Evolutionary conservation across 306 rosid genomes (phyloP), one percentile per base, ranked within the genome.

Genomic region (Prunus fruticosa): DNA sequence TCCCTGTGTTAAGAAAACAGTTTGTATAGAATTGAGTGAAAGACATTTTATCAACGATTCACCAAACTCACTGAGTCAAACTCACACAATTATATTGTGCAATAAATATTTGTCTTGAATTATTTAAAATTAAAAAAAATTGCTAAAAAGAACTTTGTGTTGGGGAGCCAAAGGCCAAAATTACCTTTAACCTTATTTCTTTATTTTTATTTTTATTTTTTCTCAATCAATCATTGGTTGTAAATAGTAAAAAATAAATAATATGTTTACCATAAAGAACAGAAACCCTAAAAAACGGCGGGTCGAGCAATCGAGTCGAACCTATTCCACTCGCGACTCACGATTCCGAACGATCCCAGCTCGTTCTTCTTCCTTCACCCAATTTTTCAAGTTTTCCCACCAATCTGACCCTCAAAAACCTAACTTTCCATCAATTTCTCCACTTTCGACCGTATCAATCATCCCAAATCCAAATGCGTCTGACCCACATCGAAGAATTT

Each of bases 281-380:
- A 71, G 34, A 83, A 77, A 73, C 43, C 80, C 77, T 76, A 80
- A 54, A 85, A 85, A 83, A n/a, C 89, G 83, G 82, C 91, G 93
- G 91, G 96, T 78, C 62, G 77, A 63, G 72, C 64, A 51, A 64
- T 82, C 88, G 91, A 90, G 96, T 90, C 82, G 88, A 80, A 83
- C 80, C 72, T 51, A 82, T 80, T 41, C 81, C 86, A 86, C 86
- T 80, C 90, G 83, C 79, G 84, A 90, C 87, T 90, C 90, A 69
- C 89, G 83, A 90, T 85, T 88, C 90, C 81, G 56, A 63, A 74
- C 81, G 71, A 73, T 67, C 82, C 65, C 85, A 72, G 23, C 76
- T 74, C 82, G 79, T 78, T 61, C 68, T 81, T 79, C 82, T 41
- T 66, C 73, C 27, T 41, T 23, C 67, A 69, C 27, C 71, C 74